phyloP scores from a whole-genome alignment of 1,139 yeast species.

The Kluyveromyces marxianus region DNA sequence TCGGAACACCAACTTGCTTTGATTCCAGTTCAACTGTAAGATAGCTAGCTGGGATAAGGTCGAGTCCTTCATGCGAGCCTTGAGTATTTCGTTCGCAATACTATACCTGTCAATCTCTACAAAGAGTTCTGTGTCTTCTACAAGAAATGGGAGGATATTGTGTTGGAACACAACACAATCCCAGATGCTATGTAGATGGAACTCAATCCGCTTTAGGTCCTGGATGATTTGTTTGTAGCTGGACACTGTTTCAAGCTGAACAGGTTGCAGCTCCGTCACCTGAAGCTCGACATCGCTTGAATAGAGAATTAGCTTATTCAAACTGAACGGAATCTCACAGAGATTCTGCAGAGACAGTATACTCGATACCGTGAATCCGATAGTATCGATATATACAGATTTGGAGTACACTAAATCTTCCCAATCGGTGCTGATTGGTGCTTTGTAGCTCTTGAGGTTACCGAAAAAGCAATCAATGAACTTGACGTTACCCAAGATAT shows the following conservation, averaged over 20 bases:
- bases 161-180: constrained; percentile 15
- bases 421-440: constrained; percentile 19
- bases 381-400: constrained; percentile 5
- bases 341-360: constrained; percentile 19
- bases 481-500: constrained; percentile 10
- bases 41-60: background rate
- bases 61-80: background rate
- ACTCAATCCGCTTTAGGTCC: constrained; percentile 1
- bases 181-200: constrained; percentile 12
- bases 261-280: background rate
- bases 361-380: constrained; percentile 12
- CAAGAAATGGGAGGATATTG: constrained; percentile 10
- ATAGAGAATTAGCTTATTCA: constrained; percentile 9
- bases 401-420: constrained; percentile 10
- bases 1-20: background rate
- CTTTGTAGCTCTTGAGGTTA: constrained; percentile 9
- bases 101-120: background rate
- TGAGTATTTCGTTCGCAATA: background rate
- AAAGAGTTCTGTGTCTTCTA: background rate
- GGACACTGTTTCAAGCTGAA: background rate
- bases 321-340: constrained; percentile 13
- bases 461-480: constrained; percentile 18
- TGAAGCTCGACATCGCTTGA: constrained; percentile 4
- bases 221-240: background rate
- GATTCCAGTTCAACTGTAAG: background rate